phyloP scores from a whole-genome alignment of 352 stramenopile genomes.

The Phytophthora europaea region DNA sequence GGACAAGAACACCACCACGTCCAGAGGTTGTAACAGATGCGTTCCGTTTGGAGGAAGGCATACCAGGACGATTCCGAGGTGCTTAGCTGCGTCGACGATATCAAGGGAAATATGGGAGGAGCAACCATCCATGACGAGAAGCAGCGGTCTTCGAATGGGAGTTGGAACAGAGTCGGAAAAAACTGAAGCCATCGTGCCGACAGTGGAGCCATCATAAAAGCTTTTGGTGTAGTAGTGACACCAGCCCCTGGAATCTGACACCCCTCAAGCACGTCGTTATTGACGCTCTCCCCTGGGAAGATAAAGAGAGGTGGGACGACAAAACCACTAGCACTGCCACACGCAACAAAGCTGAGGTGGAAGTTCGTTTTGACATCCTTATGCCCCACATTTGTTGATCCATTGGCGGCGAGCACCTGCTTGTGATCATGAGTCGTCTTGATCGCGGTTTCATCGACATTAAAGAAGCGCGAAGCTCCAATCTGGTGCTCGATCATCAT shows the following conservation, averaged over 20 bases:
- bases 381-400: neutral
- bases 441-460: neutral
- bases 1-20: neutral
- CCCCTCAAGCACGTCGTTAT: neutral
- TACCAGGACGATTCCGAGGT: neutral
- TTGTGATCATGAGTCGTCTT: neutral
- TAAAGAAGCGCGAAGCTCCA: neutral
- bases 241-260: neutral
- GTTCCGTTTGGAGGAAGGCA: neutral
- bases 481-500: neutral
- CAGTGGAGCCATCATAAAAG: neutral
- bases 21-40: neutral
- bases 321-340: neutral
- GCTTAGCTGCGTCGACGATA: neutral
- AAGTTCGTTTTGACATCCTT: neutral
- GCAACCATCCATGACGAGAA: neutral
- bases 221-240: neutral
- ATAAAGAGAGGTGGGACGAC: neutral
- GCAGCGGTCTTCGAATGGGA: neutral
- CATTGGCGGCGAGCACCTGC: neutral
- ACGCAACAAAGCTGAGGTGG: neutral
- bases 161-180: neutral
- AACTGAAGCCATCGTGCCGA: neutral
- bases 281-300: neutral
- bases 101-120: neutral